These are phyloP conservation scores for Lachnellula subtilissima DNA, from an alignment of 2,329 filamentous ascomycete genomes.

Conservation along the genomic window DNA sequence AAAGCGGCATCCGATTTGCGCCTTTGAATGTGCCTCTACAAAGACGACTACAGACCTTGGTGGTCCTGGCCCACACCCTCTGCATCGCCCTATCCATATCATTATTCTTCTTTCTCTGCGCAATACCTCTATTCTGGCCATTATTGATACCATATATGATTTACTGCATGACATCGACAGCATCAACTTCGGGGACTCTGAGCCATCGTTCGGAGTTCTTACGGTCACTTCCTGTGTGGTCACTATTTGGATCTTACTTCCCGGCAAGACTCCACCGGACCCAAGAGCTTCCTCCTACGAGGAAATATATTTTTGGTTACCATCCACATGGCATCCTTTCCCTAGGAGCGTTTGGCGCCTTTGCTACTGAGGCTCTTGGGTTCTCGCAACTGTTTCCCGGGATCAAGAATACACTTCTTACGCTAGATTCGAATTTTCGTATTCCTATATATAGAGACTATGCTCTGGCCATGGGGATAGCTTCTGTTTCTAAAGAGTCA, in stretches of 20 bases:
- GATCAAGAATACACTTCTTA: constrained; percentile 89
- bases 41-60: constrained; percentile 70
- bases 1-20: constrained; percentile 69
- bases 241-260: constrained; percentile 87
- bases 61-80: constrained; percentile 70
- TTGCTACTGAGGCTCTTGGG: constrained; percentile 83
- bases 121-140: constrained; percentile 90
- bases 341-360: constrained; percentile 89
- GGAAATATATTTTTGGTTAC: constrained; percentile 96
- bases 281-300: constrained; percentile 67
- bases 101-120: constrained; percentile 84
- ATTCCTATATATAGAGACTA: constrained; percentile 94
- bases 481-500: constrained; percentile 84
- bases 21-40: constrained; percentile 69
- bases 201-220: constrained; percentile 70
- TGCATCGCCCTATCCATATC: constrained; percentile 67
- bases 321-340: constrained; percentile 97
- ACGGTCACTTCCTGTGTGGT: constrained; percentile 73
- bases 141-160: constrained; percentile 70
- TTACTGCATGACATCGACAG: constrained; percentile 75
- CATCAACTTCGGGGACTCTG: constrained; percentile 70
- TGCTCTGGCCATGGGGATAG: constrained; percentile 80
- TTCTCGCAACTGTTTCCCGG: constrained; percentile 87
- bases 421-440: constrained; percentile 92
- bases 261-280: constrained; percentile 85